Percentiles rank a stretch among this genome's conserved stretches.
These are phyloP conservation scores for Neopestalotiopsis sp. DNA, from an alignment of 2,329 filamentous ascomycete species.

Conservation along the genomic window DNA sequence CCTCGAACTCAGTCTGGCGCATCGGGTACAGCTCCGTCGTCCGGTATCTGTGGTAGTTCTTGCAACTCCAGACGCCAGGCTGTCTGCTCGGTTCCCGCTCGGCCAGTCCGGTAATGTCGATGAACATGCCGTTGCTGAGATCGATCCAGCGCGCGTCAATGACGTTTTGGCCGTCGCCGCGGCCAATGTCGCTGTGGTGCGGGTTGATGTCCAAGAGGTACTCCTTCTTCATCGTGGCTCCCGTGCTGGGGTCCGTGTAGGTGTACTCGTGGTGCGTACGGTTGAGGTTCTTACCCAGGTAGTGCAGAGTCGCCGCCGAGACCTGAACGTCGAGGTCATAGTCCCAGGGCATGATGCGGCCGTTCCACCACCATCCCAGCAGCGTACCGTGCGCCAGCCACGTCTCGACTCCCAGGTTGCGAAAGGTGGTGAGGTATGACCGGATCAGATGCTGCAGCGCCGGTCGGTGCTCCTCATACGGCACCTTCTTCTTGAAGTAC, in stretches of 20 bases:
- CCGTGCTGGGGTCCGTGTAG: conserved; percentile 40
- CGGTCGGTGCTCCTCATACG: conserved; percentile 69
- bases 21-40: conserved; percentile 78
- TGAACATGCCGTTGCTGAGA: conserved; percentile 74
- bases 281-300: conserved; percentile 71
- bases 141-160: conserved; percentile 89
- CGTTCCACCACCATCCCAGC: conserved; percentile 91
- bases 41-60: conserved; percentile 77
- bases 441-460: conserved; percentile 73
- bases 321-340: conserved; percentile 86
- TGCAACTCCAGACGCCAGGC: conserved; percentile 78
- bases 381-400: conserved; percentile 88
- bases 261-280: conserved; percentile 67
- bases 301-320: conserved; percentile 67
- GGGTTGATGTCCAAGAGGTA: conserved; percentile 84
- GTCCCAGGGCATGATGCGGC: conserved; percentile 82
- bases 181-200: conserved; percentile 63
- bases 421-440: conserved; percentile 74
- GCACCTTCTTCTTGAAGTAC: conserved; percentile 68
- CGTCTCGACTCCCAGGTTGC: conserved; percentile 71
- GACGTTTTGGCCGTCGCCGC: conserved; percentile 75
- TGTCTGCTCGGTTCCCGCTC: conserved; percentile 64
- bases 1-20: conserved; percentile 76
- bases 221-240: conserved; percentile 38
- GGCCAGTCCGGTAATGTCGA: conserved; percentile 81